Evolutionary conservation across 345 rosid genomes (phyloP).

Genomic region (Aquilaria malaccensis): DNA sequence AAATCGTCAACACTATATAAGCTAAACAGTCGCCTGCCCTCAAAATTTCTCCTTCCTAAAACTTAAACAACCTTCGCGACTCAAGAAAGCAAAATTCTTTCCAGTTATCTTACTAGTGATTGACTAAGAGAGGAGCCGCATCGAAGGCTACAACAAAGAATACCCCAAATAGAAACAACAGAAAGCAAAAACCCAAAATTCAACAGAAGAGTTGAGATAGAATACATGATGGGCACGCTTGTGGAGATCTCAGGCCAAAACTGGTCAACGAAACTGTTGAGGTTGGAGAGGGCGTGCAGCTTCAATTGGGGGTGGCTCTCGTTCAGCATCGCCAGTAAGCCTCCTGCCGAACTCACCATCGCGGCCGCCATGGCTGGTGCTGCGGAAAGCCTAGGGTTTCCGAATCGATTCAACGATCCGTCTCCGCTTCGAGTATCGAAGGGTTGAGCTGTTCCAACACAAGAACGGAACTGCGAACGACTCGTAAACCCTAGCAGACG

Average conservation of each 20-base stretch:
- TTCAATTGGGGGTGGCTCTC: slow-evolving; percentile 80
- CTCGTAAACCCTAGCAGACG: slow-evolving; percentile 5
- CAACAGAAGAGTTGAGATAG: slow-evolving; percentile 1
- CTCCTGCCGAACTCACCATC: slow-evolving; percentile 92
- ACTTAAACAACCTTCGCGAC: too few relatives aligned
- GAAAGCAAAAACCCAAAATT: slow-evolving; percentile 5
- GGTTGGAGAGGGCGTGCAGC: slow-evolving; percentile 82
- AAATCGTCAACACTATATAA: too few relatives aligned
- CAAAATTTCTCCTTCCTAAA: too few relatives aligned
- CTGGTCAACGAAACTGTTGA: slow-evolving; percentile 78
- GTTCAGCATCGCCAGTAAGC: slow-evolving; percentile 91
- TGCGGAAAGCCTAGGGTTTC: too few relatives aligned
- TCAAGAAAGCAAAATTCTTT: too few relatives aligned
- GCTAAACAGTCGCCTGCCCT: too few relatives aligned
- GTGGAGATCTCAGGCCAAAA: slow-evolving; percentile 99
- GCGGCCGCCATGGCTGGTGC: slow-evolving; percentile 40
- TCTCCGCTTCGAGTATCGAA: too few relatives aligned
- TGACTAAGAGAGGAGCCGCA: too few relatives aligned
- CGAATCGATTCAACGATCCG: too few relatives aligned
- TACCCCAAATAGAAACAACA: slow-evolving; percentile 9
- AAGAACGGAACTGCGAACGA: too few relatives aligned
- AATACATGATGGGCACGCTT: slow-evolving; percentile 88
- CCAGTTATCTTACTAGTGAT: too few relatives aligned
- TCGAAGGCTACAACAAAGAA: neutral
- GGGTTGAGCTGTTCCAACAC: too few relatives aligned